phyloP scores from a whole-genome alignment of 371 early-diverging fungal species.

The Saksenaea vasiformis region DNA sequence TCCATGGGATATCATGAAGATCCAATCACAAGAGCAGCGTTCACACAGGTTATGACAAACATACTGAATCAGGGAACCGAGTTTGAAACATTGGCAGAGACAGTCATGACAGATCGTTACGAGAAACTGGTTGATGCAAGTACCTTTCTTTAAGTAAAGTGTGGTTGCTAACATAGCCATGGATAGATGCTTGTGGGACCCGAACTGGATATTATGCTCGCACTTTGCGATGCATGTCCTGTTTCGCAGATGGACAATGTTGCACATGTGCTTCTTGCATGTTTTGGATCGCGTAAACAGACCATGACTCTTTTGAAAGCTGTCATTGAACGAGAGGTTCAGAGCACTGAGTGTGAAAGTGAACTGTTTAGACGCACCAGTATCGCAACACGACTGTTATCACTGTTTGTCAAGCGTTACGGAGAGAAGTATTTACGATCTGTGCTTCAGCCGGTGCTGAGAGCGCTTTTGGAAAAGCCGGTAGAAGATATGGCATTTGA shows the following conservation, averaged over 20 bases:
- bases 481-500: conserved; percentile 66
- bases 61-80: conserved; percentile 87
- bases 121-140: conserved; percentile 74
- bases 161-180: not conserved
- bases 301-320: conserved; percentile 75
- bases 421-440: conserved; percentile 84
- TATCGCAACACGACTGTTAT: conserved; percentile 85
- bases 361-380: conserved; percentile 91
- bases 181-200: conserved; percentile 58
- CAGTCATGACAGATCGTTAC: conserved; percentile 72
- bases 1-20: conserved; percentile 94
- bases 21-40: conserved; percentile 81
- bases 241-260: conserved; percentile 88
- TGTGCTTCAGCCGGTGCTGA: conserved; percentile 78
- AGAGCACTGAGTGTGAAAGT: conserved; percentile 78
- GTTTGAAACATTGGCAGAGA: conserved; percentile 82
- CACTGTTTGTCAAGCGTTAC: conserved; percentile 78
- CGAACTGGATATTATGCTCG: conserved; percentile 74
- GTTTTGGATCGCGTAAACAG: conserved; percentile 79
- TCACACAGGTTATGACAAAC: conserved; percentile 91
- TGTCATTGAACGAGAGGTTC: conserved; percentile 84
- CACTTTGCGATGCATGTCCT: conserved; percentile 86
- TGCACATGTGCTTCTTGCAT: conserved; percentile 72
- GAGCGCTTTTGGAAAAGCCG: conserved; percentile 53
- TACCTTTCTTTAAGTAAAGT: conserved; percentile 3